phyloP scores from a whole-genome alignment of 2,329 filamentous ascomycete species.

The Mariannaea elegans region DNA sequence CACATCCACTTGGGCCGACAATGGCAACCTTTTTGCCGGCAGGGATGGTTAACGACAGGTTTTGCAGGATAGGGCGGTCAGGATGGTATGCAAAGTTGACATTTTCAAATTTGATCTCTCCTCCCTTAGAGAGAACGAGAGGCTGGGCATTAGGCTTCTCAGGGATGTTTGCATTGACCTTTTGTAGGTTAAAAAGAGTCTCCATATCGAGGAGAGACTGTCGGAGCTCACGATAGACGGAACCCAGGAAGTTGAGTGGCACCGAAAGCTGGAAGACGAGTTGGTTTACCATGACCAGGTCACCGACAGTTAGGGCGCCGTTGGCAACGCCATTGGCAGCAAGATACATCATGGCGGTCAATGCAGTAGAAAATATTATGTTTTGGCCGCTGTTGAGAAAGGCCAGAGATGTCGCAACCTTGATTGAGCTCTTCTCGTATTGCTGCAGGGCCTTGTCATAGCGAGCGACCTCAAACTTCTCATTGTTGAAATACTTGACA shows the following conservation, averaged over 20 bases:
- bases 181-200: constrained; percentile 96
- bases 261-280: constrained; percentile 98
- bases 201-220: constrained; percentile 98
- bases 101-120: constrained; percentile 93
- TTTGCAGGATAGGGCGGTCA: constrained; percentile 85
- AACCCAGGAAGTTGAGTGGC: constrained; percentile 96
- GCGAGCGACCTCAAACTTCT: constrained; percentile 88
- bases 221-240: constrained; percentile 93
- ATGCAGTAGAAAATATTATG: constrained; percentile 92
- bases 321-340: constrained; percentile 87
- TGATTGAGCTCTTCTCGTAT: constrained; percentile 96
- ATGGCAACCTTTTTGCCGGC: constrained; percentile 96
- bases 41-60: constrained; percentile 88
- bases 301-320: constrained; percentile 87
- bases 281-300: constrained; percentile 98
- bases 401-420: constrained; percentile 91
- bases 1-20: constrained; percentile 93
- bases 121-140: constrained; percentile 76
- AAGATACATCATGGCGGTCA: constrained; percentile 98
- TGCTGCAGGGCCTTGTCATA: constrained; percentile 87
- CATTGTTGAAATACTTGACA: constrained; percentile 99
- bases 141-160: constrained; percentile 79
- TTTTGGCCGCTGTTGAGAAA: constrained; percentile 96
- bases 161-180: constrained; percentile 88
- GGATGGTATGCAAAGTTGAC: constrained; percentile 92